Evolutionary conservation across 345 rosid genomes (phyloP), one percentile per base, ranked within the genome.

Genomic region (Citrus cavaleriei): DNA sequence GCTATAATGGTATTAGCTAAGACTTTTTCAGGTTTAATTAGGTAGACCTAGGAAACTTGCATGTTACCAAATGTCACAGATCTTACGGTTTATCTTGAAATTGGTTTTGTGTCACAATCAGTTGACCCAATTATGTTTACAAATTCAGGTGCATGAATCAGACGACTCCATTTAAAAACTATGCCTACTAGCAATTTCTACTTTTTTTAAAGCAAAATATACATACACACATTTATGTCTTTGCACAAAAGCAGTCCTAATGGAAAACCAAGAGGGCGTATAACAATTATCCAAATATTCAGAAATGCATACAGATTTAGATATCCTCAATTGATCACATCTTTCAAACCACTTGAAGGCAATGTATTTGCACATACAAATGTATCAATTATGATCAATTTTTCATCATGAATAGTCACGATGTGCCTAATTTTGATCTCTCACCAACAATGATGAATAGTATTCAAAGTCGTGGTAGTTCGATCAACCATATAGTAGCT

Each of bases 41-140:
- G 83, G 83, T 81, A 76, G 54, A 81, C 79, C 74, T 68, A 68
- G 74, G 78, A 84, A 76, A 84, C 59, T 69, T 68, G 79, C 79
- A 42, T 73, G 77, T 76, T 69, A 79, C 84, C 86, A 74, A 70
- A 8, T 18, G 55, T 69, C 55, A 59, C 74, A 24, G 83, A 72
- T 73, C 24, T 38, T 24, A 37, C 51, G 25, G 25, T 60, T 74
- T 71, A 75, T 68, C 78, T 74, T n/a, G 28, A 65, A 81, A 75
- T 49, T 71, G 81, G 78, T 66, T 75, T 78, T 12, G 72, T 35
- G 81, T 78, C 76, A 51, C 66, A 59, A 54, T 84, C 78, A 35
- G 75, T 74, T 80, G 81, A 72, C 70, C 68, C 40, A 59, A 69
- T 70, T 6, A 25, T 72, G 35, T 58, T 49, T 74, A 70, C 27